These are phyloP conservation scores for Mycena floridula DNA, from an alignment of 768 basidiomycete species.

Conservation along the genomic window DNA sequence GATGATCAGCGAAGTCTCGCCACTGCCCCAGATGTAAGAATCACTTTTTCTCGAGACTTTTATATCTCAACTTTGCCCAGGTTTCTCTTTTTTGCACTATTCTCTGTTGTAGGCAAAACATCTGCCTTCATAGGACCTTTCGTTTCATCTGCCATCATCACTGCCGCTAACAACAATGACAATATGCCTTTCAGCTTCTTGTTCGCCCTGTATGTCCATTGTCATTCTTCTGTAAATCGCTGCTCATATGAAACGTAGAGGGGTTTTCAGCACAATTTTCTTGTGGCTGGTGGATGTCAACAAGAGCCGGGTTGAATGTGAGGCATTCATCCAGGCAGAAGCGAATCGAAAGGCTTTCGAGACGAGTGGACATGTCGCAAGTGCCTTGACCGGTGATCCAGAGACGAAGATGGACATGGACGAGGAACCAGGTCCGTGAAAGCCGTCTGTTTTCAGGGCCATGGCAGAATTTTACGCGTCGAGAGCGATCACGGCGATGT, in stretches of 20 bases:
- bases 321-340: slow-evolving; percentile 55
- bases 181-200: slow-evolving; percentile 76
- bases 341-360: slow-evolving; percentile 29
- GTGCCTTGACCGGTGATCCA: slow-evolving; percentile 15
- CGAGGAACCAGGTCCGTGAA: no score
- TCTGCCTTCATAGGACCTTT: slow-evolving; percentile 74
- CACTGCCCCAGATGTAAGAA: slow-evolving; percentile 60
- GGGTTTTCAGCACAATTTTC: slow-evolving; percentile 48
- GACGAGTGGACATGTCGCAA: slow-evolving; percentile 10
- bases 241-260: slow-evolving; percentile 24
- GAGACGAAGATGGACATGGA: neutral
- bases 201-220: slow-evolving; percentile 52
- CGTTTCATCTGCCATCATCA: slow-evolving; percentile 70
- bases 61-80: slow-evolving; percentile 19
- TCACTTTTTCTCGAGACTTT: neutral
- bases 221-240: neutral
- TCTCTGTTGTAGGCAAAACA: slow-evolving; percentile 72
- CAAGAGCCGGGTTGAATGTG: slow-evolving; percentile 60
- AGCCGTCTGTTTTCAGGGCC: no score
- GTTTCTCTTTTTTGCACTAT: slow-evolving; percentile 73
- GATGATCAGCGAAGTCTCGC: slow-evolving; percentile 78
- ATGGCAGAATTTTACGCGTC: no score
- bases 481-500: no score
- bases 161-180: slow-evolving; percentile 58
- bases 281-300: slow-evolving; percentile 58